phyloP scores from a whole-genome alignment of 73 alveolate genomes.

The Stentor roeselii region DNA sequence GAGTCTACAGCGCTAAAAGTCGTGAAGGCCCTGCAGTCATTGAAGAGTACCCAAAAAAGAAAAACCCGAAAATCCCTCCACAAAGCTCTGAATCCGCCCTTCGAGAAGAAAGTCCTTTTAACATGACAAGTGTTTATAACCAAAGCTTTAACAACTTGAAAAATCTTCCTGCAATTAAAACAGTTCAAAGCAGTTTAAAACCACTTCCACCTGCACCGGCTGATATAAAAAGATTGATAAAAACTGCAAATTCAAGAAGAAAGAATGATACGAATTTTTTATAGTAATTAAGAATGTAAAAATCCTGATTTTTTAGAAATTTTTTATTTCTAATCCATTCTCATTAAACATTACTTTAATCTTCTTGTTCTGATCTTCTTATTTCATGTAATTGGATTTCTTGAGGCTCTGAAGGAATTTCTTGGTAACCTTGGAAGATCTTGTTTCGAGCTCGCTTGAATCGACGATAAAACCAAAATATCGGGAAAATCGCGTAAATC shows the following conservation, averaged over 20 bases:
- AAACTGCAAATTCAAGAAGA: conserved; percentile 12
- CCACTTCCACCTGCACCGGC: conserved; percentile 5
- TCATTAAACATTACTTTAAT: too few relatives aligned
- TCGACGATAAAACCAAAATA: background rate
- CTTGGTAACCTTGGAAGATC: background rate
- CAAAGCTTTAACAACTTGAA: background rate
- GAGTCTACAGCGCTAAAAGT: background rate
- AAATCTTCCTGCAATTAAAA: background rate
- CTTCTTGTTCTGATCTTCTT: too few relatives aligned
- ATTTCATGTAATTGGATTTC: background rate
- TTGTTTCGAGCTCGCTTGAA: background rate
- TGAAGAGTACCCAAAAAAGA: background rate
- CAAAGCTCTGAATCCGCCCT: background rate
- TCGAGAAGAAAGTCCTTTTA: background rate
- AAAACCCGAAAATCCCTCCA: background rate
- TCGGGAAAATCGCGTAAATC: background rate
- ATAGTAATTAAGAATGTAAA: too few relatives aligned
- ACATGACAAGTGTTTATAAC: conserved; percentile 7
- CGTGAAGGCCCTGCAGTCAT: background rate
- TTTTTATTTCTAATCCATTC: too few relatives aligned
- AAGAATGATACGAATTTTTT: conserved; percentile 18
- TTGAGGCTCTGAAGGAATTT: background rate
- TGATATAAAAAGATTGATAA: conserved; percentile 1
- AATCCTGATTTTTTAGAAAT: too few relatives aligned
- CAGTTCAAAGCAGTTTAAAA: background rate